Evolutionary conservation across 805 yeast genomes (phyloP), one percentile per base, ranked within the genome.

Genomic region (Pichia scutulata): DNA sequence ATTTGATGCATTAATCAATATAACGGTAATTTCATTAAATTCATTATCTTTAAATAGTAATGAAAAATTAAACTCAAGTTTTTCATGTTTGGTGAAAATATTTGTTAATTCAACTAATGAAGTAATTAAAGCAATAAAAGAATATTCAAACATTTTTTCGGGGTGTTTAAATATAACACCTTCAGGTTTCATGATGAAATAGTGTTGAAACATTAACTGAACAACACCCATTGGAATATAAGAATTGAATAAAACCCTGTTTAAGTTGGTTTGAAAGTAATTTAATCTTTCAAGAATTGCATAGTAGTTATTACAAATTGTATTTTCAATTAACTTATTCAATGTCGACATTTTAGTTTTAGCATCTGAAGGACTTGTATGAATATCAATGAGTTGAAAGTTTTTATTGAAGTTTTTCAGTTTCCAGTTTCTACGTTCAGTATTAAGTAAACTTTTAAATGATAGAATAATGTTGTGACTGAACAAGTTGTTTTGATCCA

Each of bases 271-370:
- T 40, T 53, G 54, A 41, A 57, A 57, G n/a, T 26, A 50, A 14
- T 41, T 21, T 10, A 57, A 23, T 16, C 60, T 39, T 42, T 57
- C 60, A 3, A 47, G 39, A 2, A 57, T 25, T 6, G 55, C 55
- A 46, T 51, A 47, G 22, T 43, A 52, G n/a, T 54, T 43, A 2
- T 45, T 40, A 5, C 21, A 12, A 16, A 55, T 24, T 16, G 44
- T 16, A 5, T 25, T 7, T 12, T 52, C 47, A 22, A 52, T 26
- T 21, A 28, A 9, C 5, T n/a, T 9, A 45, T 39, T 22, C 3
- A 47, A 10, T 18, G 12, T 33, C n/a, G 37, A 33, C 37, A 33
- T 33, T 33, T 33, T 19, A 33, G 19, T 7, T 33, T 33, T 19
- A n/a, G 37, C 10, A n/a, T 28, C 36, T 23, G 28, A n/a, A 24